Evolutionary conservation across 257 asterid species (phyloP), one percentile per base, ranked within the genome.

Genomic region (Przewalskia tangutica): DNA sequence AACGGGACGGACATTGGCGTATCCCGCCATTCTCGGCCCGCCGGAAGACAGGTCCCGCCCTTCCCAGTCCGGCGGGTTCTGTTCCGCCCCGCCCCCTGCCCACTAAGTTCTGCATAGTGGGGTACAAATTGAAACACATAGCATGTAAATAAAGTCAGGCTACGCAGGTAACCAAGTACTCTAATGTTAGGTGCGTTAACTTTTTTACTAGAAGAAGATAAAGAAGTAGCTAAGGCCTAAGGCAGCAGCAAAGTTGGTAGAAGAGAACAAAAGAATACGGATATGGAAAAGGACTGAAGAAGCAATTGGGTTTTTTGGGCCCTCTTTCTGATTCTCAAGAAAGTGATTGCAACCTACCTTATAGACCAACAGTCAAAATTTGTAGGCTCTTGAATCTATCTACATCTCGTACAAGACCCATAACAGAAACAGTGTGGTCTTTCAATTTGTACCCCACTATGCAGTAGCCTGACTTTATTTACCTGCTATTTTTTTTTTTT

Each of bases 351-450:
- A 17, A 60, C 65, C 46, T 38, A 53, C 23, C 67, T 32, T 77
- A 50, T 20, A 40, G 84, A 73, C 79, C 56, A 76, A 50, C 73
- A 20, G 87, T 85, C 85, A 82, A 81, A 73, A 36, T 44, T 68
- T 59, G 83, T 20, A 51, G 73, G 50, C 50, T 68, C 53, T 7
- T 73, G 40, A 13, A 55, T 46, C 62, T n/a, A 58, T 71, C 40
- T 48, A 14, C 44, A 67, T 40, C 18, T 16, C 13, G 16, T 38
- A 36, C 76, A 38, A 67, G 54, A 40, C 50, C 54, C 17, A 48
- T 48, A 23, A 13, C 40, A 63, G 1, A 63, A 63, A 63, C 14
- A 73, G 42, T 48, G 42, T 16, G 14, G 12, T 71, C 78, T 44
- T 70, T 70, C 56, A 17, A 38, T 17, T 65, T 42, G 38, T 46